These are phyloP conservation scores for Thelephora terrestris DNA, from an alignment of 1,284 basidiomycete genomes.

Conservation along the genomic window DNA sequence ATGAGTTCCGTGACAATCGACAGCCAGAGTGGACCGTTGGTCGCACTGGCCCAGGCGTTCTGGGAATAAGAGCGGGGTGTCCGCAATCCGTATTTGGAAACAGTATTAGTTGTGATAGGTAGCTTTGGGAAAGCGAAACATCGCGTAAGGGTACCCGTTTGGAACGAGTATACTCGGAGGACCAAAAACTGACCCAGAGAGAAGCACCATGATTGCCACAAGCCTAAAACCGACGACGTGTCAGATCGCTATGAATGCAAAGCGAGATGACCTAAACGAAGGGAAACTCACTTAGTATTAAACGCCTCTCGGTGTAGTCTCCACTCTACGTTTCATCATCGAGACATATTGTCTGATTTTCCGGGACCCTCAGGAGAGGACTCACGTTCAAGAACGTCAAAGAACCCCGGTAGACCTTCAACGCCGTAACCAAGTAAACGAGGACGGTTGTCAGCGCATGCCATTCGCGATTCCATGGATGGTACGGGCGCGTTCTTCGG, in stretches of 20 bases:
- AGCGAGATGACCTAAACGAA: not conserved
- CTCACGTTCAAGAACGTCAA: constrained; percentile 76
- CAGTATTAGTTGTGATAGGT: too few species aligned
- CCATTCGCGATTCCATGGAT: not conserved
- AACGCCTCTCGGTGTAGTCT: constrained; percentile 66
- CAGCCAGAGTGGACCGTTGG: too few species aligned
- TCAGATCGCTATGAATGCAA: constrained; percentile 11
- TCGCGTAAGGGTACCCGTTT: constrained; percentile 81
- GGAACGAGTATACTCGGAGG: too few species aligned
- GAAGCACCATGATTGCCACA: too few species aligned
- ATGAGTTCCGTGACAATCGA: too few species aligned
- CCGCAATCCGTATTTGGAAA: constrained; percentile 72
- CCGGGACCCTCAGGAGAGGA: constrained; percentile 69
- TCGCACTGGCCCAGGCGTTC: constrained; percentile 33
- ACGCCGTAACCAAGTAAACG: constrained; percentile 59
- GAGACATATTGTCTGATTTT: constrained; percentile 74
- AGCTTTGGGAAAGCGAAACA: constrained; percentile 57
- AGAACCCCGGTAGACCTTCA: constrained; percentile 58
- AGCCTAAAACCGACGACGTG: constrained; percentile 29
- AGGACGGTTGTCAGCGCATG: not conserved
- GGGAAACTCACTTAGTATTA: constrained; percentile 55
- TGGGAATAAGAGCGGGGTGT: constrained; percentile 73
- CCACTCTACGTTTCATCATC: constrained; percentile 60
- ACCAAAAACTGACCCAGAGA: constrained; percentile 55
- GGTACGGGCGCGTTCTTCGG: constrained; percentile 54